Base-by-base conservation (phyloP, 768 basidiomycete species). In the Russula foetens region DNA sequence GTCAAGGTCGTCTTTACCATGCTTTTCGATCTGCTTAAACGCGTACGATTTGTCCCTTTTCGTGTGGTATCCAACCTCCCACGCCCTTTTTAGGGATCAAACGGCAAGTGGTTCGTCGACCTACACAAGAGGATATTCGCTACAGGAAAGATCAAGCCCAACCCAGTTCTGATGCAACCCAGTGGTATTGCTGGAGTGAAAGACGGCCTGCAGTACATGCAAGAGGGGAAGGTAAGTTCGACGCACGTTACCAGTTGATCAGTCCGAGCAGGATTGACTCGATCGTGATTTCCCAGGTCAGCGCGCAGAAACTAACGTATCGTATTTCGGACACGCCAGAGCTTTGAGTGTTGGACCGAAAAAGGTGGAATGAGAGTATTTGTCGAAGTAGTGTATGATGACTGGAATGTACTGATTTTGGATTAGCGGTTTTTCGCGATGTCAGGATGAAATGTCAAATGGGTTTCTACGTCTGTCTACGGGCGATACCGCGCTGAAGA, bases 251-350 rank as follows among this genome's bases (percentile, higher is more conserved):
- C 9, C n/a, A 8, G 6, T 21, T 7, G 7, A 21, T 43, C 33
- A 23, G 8, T 23, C 26, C 8, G 21, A 41, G 12, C n/a, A 33
- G 47, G 28, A 4, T 43, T 33, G 45, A 21, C 1, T 38, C 35
- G 9, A 35, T 14, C 9, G 14, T 23, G 31, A 43, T 4, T 8
- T 12, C 26, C 8, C 33, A 67, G 66, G 58, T 69, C 24, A 71
- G 69, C 53, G 72, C 62, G 31, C 66, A 69, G 62, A 73, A 74
- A 62, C 55, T 71, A 35, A 71, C 70, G 14, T 70, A 70, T 59
- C 59, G 66, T 29, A 55, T 70, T 45, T 44, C 55, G 14, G 64
- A 63, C 26, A 65, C 62, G 1, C 62, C 64, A 11, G 43, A 26
- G 21, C 2, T 61, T 38, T 60, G 46, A 57, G 8, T 11, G 47